Evolutionary conservation across 1,284 basidiomycete genomes (phyloP).

Genomic region (Austroboletus novae-zelandiae): DNA sequence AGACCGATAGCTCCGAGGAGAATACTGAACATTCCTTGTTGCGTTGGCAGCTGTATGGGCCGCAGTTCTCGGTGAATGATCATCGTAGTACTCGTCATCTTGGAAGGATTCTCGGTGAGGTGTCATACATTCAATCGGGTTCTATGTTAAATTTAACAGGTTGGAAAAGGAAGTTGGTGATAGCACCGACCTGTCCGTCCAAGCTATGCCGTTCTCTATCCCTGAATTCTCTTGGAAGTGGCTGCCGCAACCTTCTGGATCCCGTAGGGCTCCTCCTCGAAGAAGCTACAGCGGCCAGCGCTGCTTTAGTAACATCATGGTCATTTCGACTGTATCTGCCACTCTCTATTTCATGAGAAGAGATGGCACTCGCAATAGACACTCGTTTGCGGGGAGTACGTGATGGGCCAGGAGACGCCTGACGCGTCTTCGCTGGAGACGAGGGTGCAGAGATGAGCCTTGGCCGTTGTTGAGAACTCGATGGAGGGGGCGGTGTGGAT

Average conservation of each 20-base stretch:
- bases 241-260: conserved; percentile 48
- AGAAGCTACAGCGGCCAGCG: conserved; percentile 59
- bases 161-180: neutral
- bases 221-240: conserved; percentile 62
- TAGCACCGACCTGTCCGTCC: conserved; percentile 44
- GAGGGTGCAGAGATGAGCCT: conserved; percentile 53
- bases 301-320: conserved; percentile 48
- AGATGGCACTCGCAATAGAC: conserved; percentile 33
- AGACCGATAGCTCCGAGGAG: conserved; percentile 33
- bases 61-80: conserved; percentile 18
- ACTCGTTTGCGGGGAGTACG: conserved; percentile 44
- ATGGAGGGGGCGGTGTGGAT: conserved; percentile 37
- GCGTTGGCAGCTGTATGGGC: conserved; percentile 21
- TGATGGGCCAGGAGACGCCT: conserved; percentile 39
- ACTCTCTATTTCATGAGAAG: conserved; percentile 25
- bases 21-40: conserved; percentile 19
- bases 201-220: conserved; percentile 36
- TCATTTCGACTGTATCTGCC: conserved; percentile 27
- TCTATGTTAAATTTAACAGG: conserved; percentile 15
- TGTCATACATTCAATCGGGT: conserved; percentile 27
- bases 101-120: conserved; percentile 17
- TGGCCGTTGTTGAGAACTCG: conserved; percentile 29
- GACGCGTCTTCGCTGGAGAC: conserved; percentile 48
- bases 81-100: conserved; percentile 20
- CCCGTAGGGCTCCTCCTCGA: conserved; percentile 45